Conservation (phyloP, 2,329 filamentous ascomycete genomes). For the Penicillium janthinellum region DNA sequence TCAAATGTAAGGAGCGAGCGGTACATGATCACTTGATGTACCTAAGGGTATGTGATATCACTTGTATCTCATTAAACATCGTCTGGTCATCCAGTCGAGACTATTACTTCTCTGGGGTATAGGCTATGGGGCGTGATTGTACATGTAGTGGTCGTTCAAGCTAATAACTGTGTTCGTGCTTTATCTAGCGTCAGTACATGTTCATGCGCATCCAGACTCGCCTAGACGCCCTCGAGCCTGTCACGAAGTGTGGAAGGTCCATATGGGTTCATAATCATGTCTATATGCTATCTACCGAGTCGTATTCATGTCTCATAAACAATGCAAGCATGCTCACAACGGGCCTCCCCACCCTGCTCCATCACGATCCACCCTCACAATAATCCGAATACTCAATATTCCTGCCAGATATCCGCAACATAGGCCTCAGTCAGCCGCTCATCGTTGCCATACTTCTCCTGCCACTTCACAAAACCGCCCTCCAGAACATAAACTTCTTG, state of each 20-base stretch:
- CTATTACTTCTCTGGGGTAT: too few relatives aligned
- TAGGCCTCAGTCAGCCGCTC: conserved; percentile 80
- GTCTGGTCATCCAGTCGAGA: background rate
- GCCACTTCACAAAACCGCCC: conserved; percentile 84
- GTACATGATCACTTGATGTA: too few relatives aligned
- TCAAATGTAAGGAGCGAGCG: conserved; percentile 14
- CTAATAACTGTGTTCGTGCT: too few relatives aligned
- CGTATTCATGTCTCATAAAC: conserved; percentile 18
- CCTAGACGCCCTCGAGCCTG: too few relatives aligned
- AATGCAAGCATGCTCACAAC: background rate
- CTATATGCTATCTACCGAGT: conserved; percentile 18
- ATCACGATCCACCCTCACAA: background rate
- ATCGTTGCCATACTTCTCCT: conserved; percentile 77
- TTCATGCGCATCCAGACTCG: too few relatives aligned
- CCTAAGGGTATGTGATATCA: background rate
- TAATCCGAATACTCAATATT: conserved; percentile 36
- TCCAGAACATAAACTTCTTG: conserved; percentile 84
- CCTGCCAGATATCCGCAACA: conserved; percentile 79
- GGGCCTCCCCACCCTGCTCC: background rate
- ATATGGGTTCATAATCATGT: background rate
- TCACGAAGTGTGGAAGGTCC: too few relatives aligned
- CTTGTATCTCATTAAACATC: background rate
- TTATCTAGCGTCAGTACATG: too few relatives aligned
- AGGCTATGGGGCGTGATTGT: too few relatives aligned
- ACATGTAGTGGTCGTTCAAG: too few relatives aligned